Conservation (phyloP, 331 rosid species). For the Rosa hybrid region DNA sequence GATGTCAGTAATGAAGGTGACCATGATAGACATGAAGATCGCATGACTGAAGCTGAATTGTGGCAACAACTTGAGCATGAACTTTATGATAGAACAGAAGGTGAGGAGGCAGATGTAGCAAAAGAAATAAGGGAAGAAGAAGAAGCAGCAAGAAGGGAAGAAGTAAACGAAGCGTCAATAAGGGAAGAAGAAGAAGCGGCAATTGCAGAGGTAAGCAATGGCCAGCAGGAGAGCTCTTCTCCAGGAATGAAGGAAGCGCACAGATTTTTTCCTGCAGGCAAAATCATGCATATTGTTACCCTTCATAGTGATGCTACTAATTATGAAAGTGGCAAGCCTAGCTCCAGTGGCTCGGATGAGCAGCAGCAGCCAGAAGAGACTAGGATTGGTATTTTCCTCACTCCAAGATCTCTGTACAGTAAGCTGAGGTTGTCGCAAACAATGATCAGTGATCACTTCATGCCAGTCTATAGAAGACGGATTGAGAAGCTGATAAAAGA, state of each 20-base stretch:
- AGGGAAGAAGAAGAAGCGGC: conserved; percentile 76
- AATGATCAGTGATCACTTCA: conserved; percentile 94
- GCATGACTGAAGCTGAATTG: conserved; percentile 77
- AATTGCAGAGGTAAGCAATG: conserved; percentile 55
- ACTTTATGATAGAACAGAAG: conserved; percentile 56
- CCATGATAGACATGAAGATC: conserved; percentile 51
- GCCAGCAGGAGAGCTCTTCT: conserved; percentile 44
- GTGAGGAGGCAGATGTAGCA: conserved; percentile 56
- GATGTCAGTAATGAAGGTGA: conserved; percentile 38
- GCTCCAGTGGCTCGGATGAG: conserved; percentile 40
- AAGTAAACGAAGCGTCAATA: conserved; percentile 28
- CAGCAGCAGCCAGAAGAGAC: conserved; percentile 47
- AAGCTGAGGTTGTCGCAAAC: conserved; percentile 85
- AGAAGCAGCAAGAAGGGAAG: conserved; percentile 51
- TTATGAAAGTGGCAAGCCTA: conserved; percentile 45
- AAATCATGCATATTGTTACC: conserved; percentile 79
- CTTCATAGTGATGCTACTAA: conserved; percentile 36
- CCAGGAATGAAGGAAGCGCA: conserved; percentile 66
- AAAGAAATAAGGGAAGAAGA: conserved; percentile 68
- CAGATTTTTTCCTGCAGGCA: conserved; percentile 90
- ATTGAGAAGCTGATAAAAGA: conserved; percentile 76
- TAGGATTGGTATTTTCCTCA: conserved; percentile 70
- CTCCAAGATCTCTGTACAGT: conserved; percentile 79
- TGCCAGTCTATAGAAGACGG: conserved; percentile 88
- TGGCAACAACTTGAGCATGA: conserved; percentile 93